phyloP scores from a whole-genome alignment of 2,329 filamentous ascomycete species.

The Clonostachys chloroleuca region DNA sequence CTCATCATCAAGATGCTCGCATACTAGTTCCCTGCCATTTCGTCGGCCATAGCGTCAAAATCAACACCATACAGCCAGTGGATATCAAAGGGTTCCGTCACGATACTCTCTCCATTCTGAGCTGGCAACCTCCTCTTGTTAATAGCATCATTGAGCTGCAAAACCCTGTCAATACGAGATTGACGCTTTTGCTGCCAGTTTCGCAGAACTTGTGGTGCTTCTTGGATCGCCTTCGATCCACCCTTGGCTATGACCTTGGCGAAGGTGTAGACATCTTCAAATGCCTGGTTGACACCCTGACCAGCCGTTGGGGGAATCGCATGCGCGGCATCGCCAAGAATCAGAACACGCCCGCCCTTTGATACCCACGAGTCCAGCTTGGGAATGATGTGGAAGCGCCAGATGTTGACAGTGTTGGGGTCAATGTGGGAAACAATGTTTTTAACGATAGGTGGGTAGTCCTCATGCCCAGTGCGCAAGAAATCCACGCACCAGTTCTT shows the following conservation, averaged over 20 bases:
- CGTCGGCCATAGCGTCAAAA: conserved; percentile 25
- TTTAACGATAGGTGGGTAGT: conserved; percentile 27
- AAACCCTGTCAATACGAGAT: conserved; percentile 37
- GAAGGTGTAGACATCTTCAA: conserved; percentile 44
- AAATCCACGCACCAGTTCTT: conserved; percentile 27
- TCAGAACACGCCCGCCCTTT: conserved; percentile 25
- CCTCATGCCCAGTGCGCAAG: conserved; percentile 22
- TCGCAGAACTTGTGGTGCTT: conserved; percentile 14
- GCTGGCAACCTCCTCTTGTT: conserved; percentile 39
- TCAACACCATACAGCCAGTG: conserved; percentile 37
- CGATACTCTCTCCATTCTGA: conserved; percentile 11
- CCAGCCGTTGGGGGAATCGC: conserved; percentile 41
- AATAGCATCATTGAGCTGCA: conserved; percentile 41
- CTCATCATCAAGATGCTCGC: too few relatives aligned
- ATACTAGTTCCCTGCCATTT: conserved; percentile 9
- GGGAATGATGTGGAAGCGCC: conserved; percentile 45
- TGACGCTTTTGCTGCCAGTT: conserved; percentile 45
- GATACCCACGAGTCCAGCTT: conserved; percentile 39
- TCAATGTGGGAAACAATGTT: conserved; percentile 22
- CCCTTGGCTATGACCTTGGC: conserved; percentile 26
- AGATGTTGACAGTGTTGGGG: conserved; percentile 31
- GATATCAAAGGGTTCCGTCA: conserved; percentile 23
- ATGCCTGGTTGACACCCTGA: conserved; percentile 39
- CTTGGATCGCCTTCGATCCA: conserved; percentile 7
- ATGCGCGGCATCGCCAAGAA: conserved; percentile 43